Conservation (phyloP, 164 flowering plant species). For the Nymphaea thermarum region DNA sequence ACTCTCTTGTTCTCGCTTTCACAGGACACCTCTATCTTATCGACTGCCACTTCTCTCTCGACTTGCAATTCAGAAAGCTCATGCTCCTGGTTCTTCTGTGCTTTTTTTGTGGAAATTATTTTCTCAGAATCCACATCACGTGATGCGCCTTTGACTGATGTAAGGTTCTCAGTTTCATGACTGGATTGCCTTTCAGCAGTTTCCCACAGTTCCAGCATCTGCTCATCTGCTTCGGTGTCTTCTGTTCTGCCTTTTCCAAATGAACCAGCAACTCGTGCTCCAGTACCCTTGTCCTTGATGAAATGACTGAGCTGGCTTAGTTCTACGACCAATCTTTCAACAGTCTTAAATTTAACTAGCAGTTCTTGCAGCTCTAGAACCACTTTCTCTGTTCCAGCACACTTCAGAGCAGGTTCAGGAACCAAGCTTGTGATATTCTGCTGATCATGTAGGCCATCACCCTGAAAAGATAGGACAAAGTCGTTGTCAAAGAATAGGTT, state of each 20-base stretch:
- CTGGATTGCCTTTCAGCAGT: constrained; percentile 27
- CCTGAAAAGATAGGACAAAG: not conserved
- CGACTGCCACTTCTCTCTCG: constrained; percentile 64
- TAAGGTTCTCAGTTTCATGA: not conserved
- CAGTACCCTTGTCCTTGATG: not conserved
- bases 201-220: constrained; percentile 70
- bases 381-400: not conserved
- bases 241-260: constrained; percentile 16
- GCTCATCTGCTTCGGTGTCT: constrained; percentile 26
- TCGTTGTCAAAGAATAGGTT: not conserved
- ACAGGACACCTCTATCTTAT: constrained; percentile 52
- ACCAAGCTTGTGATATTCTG: not conserved
- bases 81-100: constrained; percentile 16
- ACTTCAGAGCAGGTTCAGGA: not conserved
- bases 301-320: not conserved
- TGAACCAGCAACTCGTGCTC: not conserved
- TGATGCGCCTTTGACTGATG: not conserved
- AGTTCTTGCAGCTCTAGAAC: not conserved
- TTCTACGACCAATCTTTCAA: not conserved
- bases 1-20: constrained; percentile 41
- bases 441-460: not conserved
- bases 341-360: not conserved
- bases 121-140: not conserved
- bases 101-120: not conserved
- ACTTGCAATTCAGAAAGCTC: constrained; percentile 24